phyloP scores from a whole-genome alignment of 2,329 filamentous ascomycete species.

The Trichophyton benhamiae region DNA sequence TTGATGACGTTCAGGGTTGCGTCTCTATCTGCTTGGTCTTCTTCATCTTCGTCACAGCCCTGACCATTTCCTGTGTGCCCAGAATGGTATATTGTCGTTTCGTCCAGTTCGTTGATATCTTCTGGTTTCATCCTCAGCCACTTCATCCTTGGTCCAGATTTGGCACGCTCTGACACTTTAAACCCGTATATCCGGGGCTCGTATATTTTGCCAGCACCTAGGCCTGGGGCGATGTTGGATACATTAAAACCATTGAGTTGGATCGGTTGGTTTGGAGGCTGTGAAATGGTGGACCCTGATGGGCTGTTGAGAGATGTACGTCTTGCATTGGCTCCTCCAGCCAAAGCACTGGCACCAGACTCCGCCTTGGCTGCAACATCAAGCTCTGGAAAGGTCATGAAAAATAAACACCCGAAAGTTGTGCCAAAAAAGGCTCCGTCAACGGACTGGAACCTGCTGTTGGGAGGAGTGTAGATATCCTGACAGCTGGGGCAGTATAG shows the following conservation, averaged over 20 bases:
- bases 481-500: conserved; percentile 94
- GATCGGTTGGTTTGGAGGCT: conserved; percentile 37
- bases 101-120: conserved; percentile 72
- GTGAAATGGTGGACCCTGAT: conserved; percentile 16
- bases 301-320: conserved; percentile 17
- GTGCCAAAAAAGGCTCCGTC: conserved; percentile 97
- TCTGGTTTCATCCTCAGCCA: conserved; percentile 80
- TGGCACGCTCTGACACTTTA: conserved; percentile 77
- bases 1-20: conserved; percentile 27
- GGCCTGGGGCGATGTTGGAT: conserved; percentile 74
- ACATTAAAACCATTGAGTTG: conserved; percentile 75
- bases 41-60: conserved; percentile 17
- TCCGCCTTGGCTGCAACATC: conserved; percentile 62
- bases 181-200: conserved; percentile 96
- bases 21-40: conserved; percentile 27
- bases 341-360: conserved; percentile 19
- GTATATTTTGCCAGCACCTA: conserved; percentile 74
- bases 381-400: conserved; percentile 96
- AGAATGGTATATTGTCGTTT: conserved; percentile 38
- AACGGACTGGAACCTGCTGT: conserved; percentile 92
- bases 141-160: conserved; percentile 87
- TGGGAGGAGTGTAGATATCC: conserved; percentile 93
- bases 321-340: conserved; percentile 15
- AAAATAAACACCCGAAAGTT: conserved; percentile 91
- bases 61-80: conserved; percentile 20